A percentile compares a stretch with the other conserved stretches of the same genome.
phyloP scores from a whole-genome alignment of 23 red algal species.

The Gracilaria gracilis region DNA sequence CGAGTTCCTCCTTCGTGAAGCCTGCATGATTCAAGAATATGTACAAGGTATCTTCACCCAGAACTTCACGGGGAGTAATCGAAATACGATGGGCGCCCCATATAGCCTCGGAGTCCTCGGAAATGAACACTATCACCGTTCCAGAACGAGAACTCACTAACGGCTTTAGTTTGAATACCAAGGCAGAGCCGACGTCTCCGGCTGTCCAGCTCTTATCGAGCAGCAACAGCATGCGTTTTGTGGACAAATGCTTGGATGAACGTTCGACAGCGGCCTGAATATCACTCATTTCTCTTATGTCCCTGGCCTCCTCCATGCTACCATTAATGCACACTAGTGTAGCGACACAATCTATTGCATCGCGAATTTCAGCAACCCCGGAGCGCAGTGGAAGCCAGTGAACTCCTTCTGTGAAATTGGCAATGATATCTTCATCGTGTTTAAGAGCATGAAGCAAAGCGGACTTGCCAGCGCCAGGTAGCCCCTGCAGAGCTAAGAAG shows the following conservation, averaged over 20 bases:
- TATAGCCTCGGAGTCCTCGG: slow-evolving; percentile 31
- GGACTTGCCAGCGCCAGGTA: slow-evolving; percentile 10
- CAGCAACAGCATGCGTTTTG: slow-evolving; percentile 12
- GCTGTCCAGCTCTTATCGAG: slow-evolving; percentile 29
- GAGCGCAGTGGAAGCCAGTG: slow-evolving; percentile 14
- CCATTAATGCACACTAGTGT: not conserved
- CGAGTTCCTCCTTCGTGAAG: slow-evolving; percentile 15
- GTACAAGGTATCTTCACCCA: slow-evolving; percentile 21
- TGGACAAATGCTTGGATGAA: not conserved
- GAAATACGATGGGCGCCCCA: slow-evolving; percentile 19
- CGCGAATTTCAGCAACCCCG: slow-evolving; percentile 7
- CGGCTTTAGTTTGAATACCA: slow-evolving; percentile 27
- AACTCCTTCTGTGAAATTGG: slow-evolving; percentile 21
- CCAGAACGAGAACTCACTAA: slow-evolving; percentile 8
- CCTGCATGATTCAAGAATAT: slow-evolving; percentile 38
- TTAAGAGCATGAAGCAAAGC: slow-evolving; percentile 10
- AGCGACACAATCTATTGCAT: slow-evolving; percentile 1
- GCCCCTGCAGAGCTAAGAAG: slow-evolving; percentile 27
- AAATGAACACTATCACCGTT: slow-evolving; percentile 6
- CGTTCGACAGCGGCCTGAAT: slow-evolving; percentile 21
- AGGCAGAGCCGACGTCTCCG: slow-evolving; percentile 9
- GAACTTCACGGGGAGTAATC: not conserved
- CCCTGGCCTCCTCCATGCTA: not conserved
- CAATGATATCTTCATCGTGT: slow-evolving; percentile 9
- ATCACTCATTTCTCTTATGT: slow-evolving; percentile 11